Percentiles rank a stretch among this genome's conserved stretches.
Evolutionary conservation across 129 eudicot genomes (phyloP).

Genomic region (Calendula officinalis): DNA sequence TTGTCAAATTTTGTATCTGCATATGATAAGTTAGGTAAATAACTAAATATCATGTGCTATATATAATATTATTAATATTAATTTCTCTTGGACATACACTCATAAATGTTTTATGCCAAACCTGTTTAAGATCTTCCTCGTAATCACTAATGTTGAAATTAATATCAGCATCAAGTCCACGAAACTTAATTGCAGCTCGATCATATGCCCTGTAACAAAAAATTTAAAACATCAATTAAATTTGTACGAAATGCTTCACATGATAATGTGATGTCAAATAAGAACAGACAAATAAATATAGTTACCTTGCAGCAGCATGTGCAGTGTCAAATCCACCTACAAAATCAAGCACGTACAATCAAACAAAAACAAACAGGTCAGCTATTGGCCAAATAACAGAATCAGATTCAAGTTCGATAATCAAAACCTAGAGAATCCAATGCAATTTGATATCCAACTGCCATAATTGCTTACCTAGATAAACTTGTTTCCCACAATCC

Average conservation of each 20-base stretch:
- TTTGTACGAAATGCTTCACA: conserved; percentile 19
- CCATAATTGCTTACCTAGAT: conserved; percentile 50
- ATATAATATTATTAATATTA: too few species aligned
- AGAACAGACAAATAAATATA: conserved; percentile 11
- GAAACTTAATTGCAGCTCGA: conserved; percentile 83
- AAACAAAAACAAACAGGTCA: conserved; percentile 20
- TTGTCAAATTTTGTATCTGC: conserved; percentile 56
- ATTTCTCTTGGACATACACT: not conserved
- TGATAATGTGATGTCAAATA: conserved; percentile 3
- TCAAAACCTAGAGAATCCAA: conserved; percentile 20
- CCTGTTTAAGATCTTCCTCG: conserved; percentile 70
- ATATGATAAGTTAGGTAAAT: not conserved
- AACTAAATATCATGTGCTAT: conserved; percentile 2
- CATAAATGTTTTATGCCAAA: conserved; percentile 18
- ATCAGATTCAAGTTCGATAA: conserved; percentile 6
- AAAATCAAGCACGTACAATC: conserved; percentile 21
- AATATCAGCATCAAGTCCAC: conserved; percentile 75
- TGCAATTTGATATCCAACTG: conserved; percentile 10
- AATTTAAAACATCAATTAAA: not conserved
- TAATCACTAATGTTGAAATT: conserved; percentile 66
- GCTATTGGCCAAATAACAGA: conserved; percentile 16
- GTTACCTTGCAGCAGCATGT: conserved; percentile 46
- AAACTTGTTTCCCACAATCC: conserved; percentile 89
- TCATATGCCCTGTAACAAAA: conserved; percentile 59
- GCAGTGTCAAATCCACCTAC: conserved; percentile 61